Evolutionary conservation across 108 stramenopile species (phyloP).

Genomic region (Conticribra weissflogii): DNA sequence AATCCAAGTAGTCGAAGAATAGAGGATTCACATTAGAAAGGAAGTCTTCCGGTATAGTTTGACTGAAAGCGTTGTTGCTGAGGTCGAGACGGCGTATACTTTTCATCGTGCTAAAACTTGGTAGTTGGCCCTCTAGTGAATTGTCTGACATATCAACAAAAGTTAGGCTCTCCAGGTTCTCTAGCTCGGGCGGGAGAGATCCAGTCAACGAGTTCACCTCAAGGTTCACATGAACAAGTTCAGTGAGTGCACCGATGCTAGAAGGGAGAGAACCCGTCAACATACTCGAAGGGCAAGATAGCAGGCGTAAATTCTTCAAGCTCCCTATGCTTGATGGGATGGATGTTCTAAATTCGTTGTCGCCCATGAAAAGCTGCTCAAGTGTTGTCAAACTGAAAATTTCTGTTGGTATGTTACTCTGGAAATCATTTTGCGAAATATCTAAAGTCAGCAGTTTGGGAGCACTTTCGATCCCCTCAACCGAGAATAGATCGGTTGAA

Average conservation of each 20-base stretch:
- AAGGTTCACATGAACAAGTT: constrained; percentile 56
- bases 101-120: constrained; percentile 12
- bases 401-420: constrained; percentile 11
- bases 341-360: constrained; percentile 25
- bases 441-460: constrained; percentile 57
- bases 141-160: constrained; percentile 45
- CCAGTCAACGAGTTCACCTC: constrained; percentile 46
- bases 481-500: constrained; percentile 52
- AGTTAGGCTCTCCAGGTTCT: constrained; percentile 18
- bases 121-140: constrained; percentile 25
- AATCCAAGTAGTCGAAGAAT: constrained; percentile 39
- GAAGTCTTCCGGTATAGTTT: constrained; percentile 30
- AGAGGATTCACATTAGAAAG: constrained; percentile 21
- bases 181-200: constrained; percentile 28
- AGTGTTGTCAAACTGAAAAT: constrained; percentile 31
- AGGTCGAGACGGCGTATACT: constrained; percentile 47
- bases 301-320: constrained; percentile 25
- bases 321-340: constrained; percentile 24
- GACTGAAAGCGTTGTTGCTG: constrained; percentile 17
- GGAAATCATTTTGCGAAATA: constrained; percentile 60
- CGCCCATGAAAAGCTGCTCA: constrained; percentile 30
- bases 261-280: constrained; percentile 56
- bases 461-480: constrained; percentile 66
- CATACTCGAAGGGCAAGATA: constrained; percentile 37
- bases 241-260: constrained; percentile 41